Evolutionary conservation across 1,284 basidiomycete genomes (phyloP).

Genomic region (Marasmius sp.): DNA sequence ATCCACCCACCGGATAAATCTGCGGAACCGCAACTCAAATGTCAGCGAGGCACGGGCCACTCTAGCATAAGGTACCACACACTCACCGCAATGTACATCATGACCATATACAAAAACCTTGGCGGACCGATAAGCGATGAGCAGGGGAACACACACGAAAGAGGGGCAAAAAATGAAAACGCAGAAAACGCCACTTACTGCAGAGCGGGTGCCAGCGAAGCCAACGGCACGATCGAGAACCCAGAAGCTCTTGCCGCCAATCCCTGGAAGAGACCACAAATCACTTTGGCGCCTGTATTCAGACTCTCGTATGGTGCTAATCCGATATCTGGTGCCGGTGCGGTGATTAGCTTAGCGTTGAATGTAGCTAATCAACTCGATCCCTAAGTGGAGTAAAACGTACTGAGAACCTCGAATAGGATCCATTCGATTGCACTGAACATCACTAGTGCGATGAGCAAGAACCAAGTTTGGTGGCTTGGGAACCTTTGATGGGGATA

Average conservation of each 20-base stretch:
- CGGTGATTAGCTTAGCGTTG: not conserved
- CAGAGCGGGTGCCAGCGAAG: slow-evolving; percentile 65
- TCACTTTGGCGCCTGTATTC: slow-evolving; percentile 49
- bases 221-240: slow-evolving; percentile 67
- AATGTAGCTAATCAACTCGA: too few relatives aligned
- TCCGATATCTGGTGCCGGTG: slow-evolving; percentile 37
- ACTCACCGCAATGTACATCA: slow-evolving; percentile 68
- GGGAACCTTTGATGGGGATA: slow-evolving; percentile 49
- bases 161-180: not conserved
- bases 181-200: slow-evolving; percentile 37
- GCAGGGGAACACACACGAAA: not conserved
- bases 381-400: slow-evolving; percentile 10
- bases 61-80: not conserved
- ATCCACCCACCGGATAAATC: slow-evolving; percentile 46
- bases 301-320: slow-evolving; percentile 43
- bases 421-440: slow-evolving; percentile 51
- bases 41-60: not conserved
- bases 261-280: slow-evolving; percentile 64
- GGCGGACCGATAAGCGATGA: not conserved
- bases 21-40: slow-evolving; percentile 11
- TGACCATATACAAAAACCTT: slow-evolving; percentile 73
- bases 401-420: slow-evolving; percentile 52
- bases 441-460: slow-evolving; percentile 48
- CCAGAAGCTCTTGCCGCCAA: slow-evolving; percentile 77
- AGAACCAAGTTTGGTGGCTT: slow-evolving; percentile 81